Evolutionary conservation across 202 grass and related monocot genomes (phyloP).

Genomic region (Setaria italica): DNA sequence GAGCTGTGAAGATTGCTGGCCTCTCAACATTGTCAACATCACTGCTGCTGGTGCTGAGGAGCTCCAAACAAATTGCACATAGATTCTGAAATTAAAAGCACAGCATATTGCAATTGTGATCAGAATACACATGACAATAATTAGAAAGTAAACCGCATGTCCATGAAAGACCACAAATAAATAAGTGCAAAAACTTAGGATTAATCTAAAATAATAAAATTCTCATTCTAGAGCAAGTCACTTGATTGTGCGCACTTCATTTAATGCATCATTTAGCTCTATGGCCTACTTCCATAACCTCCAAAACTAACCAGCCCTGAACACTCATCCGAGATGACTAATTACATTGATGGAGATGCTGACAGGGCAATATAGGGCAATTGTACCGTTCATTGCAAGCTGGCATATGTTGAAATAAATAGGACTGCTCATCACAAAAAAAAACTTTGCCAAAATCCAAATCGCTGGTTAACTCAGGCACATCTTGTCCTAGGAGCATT

Average conservation of each 20-base stretch:
- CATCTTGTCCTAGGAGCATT: background rate
- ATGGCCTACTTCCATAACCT: background rate
- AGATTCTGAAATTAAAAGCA: conserved; percentile 62
- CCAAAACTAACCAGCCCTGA: background rate
- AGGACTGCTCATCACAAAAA: background rate
- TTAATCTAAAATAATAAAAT: conserved; percentile 9
- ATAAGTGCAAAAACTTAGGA: background rate
- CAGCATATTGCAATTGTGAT: background rate
- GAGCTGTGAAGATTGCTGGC: conserved; percentile 72
- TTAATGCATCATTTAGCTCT: conserved; percentile 24
- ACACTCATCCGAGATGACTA: background rate
- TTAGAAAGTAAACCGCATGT: conserved; percentile 8
- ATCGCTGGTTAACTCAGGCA: background rate
- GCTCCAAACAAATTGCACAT: conserved; percentile 92
- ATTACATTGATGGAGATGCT: background rate
- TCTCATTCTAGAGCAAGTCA: background rate
- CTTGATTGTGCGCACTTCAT: background rate
- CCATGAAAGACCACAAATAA: background rate
- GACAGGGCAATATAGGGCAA: background rate
- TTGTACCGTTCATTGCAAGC: background rate
- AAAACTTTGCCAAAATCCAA: background rate
- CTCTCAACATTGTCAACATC: conserved; percentile 33
- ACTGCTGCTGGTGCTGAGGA: conserved; percentile 51
- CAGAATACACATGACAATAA: background rate
- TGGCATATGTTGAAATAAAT: background rate